Evolutionary conservation across 306 rosid genomes (phyloP), one percentile per base, ranked within the genome.

Genomic region (Malus fusca): DNA sequence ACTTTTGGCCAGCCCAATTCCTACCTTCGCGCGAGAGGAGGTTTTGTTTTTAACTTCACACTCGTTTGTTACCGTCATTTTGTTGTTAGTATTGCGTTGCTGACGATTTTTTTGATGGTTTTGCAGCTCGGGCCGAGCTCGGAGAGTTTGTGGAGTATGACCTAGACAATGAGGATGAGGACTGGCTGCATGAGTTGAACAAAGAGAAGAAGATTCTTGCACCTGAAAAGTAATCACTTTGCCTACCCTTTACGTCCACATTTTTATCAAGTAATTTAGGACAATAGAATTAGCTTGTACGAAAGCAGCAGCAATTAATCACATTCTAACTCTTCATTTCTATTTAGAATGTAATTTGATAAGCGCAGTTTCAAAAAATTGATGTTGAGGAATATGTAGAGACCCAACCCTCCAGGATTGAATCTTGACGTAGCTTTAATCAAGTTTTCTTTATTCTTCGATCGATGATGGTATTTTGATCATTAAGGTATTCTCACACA

Each of bases 91-190:
- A 60, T 18, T 62, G 21, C 25, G 66, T 30, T 74, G 18, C 4
- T 65, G 42, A 69, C 4, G 8, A 66, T 17, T 63, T 23, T 37
- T 14, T 66, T 26, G 1, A 48, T 48, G 19, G 8, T 48, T 84
- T 76, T 72, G 79, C 78, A 93, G 98, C 93, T 71, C 87, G 98
- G 79, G 90, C 98, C 7, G 98, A 91, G 92, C 87, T 93, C 68
- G 98, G 98, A 64, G 98, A 93, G 75, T 91, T 93, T 88, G 91
- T 93, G 82, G 98, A 93, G 89, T 93, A 93, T 84, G 98, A 93
- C 80, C 81, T 91, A 66, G 98, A 93, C 85, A 91, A 90, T 75
- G 98, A 91, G 81, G 98, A 93, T 48, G 98, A 93, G 73, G 98
- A 93, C 77, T 93, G 98, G 97, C 93, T 93, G 77, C 80, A 69